phyloP scores from a whole-genome alignment of 2,329 filamentous ascomycete species.

The Fusarium sp. region DNA sequence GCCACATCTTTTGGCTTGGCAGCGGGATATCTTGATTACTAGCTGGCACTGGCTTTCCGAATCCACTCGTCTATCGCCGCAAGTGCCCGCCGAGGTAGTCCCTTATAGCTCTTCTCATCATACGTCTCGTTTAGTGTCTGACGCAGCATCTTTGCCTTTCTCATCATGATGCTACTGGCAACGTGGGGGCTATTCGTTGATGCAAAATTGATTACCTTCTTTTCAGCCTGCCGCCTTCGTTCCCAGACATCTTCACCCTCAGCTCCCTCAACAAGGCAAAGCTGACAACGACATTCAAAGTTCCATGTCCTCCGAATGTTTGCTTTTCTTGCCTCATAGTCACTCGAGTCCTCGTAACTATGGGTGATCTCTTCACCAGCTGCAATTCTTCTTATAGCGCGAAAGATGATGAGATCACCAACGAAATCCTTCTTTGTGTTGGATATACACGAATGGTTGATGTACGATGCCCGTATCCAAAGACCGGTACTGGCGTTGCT shows the following conservation, averaged over 20 bases:
- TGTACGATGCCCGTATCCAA: conserved; percentile 50
- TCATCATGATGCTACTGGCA: conserved; percentile 29
- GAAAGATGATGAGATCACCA: conserved; percentile 52
- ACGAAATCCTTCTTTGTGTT: conserved; percentile 49
- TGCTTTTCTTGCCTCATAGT: conserved; percentile 35
- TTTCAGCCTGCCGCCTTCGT: conserved; percentile 28
- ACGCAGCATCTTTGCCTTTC: conserved; percentile 38
- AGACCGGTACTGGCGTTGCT: conserved; percentile 49
- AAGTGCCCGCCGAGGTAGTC: conserved; percentile 36
- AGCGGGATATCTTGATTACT: too few species aligned
- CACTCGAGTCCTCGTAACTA: conserved; percentile 42
- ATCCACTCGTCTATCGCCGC: conserved; percentile 43
- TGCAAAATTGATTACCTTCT: conserved; percentile 34
- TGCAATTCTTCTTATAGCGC: conserved; percentile 44
- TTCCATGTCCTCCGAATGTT: conserved; percentile 46
- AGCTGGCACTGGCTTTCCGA: not conserved
- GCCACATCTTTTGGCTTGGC: too few species aligned
- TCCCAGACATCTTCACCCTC: conserved; percentile 29
- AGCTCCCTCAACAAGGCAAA: conserved; percentile 45
- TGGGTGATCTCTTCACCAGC: conserved; percentile 47
- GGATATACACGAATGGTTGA: conserved; percentile 53
- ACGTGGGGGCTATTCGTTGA: not conserved
- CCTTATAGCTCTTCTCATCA: conserved; percentile 37
- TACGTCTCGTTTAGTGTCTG: conserved; percentile 41
- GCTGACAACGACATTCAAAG: conserved; percentile 48